Evolutionary conservation across 257 asterid genomes (phyloP).

Genomic region (Scutellaria barbata): DNA sequence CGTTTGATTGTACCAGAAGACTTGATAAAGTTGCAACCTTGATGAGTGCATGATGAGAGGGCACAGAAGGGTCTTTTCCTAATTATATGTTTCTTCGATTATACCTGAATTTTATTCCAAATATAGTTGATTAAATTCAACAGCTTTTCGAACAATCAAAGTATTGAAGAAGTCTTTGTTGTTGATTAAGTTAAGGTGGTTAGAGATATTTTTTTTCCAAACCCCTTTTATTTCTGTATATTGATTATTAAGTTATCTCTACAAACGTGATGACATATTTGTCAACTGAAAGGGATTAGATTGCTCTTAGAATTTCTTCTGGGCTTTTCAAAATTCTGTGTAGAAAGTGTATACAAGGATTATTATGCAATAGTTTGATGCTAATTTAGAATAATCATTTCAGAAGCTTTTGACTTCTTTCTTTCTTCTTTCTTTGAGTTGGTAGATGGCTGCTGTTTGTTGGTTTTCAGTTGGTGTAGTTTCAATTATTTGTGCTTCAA

Average conservation of each 20-base stretch:
- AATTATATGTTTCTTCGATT: conserved; percentile 32
- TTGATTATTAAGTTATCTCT: conserved; percentile 5
- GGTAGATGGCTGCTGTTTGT: conserved; percentile 30
- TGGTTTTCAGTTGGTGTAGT: conserved; percentile 12
- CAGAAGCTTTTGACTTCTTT: conserved; percentile 26
- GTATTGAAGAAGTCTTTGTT: conserved; percentile 6
- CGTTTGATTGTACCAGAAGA: conserved; percentile 32
- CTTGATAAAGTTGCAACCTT: conserved; percentile 36
- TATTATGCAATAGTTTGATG: conserved; percentile 31
- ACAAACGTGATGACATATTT: conserved; percentile 27
- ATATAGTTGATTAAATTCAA: background rate
- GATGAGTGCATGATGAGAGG: conserved; percentile 24
- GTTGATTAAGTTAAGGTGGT: conserved; percentile 17
- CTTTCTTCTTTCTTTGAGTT: conserved; percentile 26
- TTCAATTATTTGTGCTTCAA: conserved; percentile 30
- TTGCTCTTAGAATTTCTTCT: conserved; percentile 20
- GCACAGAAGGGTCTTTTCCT: conserved; percentile 34
- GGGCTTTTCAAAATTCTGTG: conserved; percentile 24
- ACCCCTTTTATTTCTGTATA: conserved; percentile 11
- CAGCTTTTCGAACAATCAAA: conserved; percentile 19
- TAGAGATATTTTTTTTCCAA: conserved; percentile 14
- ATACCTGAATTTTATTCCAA: conserved; percentile 25
- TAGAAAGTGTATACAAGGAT: conserved; percentile 24
- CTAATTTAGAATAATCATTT: conserved; percentile 27
- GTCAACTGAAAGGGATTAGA: conserved; percentile 16